Percentiles rank a stretch among this genome's conserved stretches.
Conservation (phyloP, 2,329 filamentous ascomycete genomes). For the Incumbomyces lentus region DNA sequence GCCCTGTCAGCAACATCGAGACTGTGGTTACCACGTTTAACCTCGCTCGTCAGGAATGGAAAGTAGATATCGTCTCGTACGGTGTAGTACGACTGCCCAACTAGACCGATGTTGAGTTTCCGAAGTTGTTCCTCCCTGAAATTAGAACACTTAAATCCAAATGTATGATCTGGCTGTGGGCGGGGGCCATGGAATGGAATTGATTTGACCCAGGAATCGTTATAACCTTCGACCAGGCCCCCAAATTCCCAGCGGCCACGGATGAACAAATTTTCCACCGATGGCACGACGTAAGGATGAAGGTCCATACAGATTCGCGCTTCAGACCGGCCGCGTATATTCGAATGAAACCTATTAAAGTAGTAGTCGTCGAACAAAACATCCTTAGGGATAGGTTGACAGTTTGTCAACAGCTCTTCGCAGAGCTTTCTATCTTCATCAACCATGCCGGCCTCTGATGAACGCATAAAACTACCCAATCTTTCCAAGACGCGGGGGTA, state of each 20-base stretch:
- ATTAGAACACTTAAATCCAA: background rate
- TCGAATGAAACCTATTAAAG: too few relatives aligned
- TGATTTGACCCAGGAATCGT: background rate
- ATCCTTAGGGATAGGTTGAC: too few relatives aligned
- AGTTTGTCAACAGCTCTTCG: too few relatives aligned
- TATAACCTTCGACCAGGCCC: background rate
- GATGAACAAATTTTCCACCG: background rate
- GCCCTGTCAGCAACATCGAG: background rate
- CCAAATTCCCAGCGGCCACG: background rate
- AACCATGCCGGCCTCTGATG: too few relatives aligned
- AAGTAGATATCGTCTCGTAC: slow-evolving; percentile 1
- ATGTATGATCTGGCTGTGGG: background rate
- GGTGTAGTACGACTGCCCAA: background rate
- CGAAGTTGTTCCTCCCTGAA: background rate
- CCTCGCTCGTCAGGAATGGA: background rate
- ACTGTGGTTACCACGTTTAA: background rate
- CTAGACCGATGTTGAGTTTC: background rate
- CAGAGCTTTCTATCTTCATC: too few relatives aligned
- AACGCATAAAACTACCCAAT: too few relatives aligned
- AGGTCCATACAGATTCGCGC: background rate
- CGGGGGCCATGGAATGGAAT: background rate
- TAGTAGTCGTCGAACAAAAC: too few relatives aligned
- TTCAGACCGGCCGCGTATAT: slow-evolving; percentile 5
- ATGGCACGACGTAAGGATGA: background rate
- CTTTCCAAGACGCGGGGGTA: too few relatives aligned